Evolutionary conservation across 257 asterid species (phyloP).

Genomic region (Mitragyna speciosa): DNA sequence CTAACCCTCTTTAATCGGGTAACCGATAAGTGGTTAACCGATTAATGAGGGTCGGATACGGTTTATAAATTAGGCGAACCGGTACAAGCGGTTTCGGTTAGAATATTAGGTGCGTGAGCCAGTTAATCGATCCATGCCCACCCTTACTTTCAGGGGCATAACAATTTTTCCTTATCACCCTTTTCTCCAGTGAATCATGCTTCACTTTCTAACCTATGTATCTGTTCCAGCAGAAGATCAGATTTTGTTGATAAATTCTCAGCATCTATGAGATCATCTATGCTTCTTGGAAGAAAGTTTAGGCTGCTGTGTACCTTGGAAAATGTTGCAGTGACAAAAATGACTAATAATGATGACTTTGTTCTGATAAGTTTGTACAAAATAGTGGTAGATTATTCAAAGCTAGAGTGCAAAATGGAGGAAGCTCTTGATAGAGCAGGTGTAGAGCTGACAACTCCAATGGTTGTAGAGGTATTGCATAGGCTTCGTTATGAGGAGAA

Average conservation of each 20-base stretch:
- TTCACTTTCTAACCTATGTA: slow-evolving; percentile 9
- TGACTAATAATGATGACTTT: slow-evolving; percentile 22
- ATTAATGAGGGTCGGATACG: too few species aligned
- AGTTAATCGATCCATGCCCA: too few species aligned
- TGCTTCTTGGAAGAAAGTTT: slow-evolving; percentile 15
- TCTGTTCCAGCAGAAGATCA: slow-evolving; percentile 1
- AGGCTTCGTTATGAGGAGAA: slow-evolving; percentile 77
- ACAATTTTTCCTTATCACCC: slow-evolving; percentile 1
- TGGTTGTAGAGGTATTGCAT: slow-evolving; percentile 64
- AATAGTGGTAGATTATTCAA: slow-evolving; percentile 57
- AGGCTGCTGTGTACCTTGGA: slow-evolving; percentile 44
- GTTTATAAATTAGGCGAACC: too few species aligned
- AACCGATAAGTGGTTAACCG: too few species aligned
- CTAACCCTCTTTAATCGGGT: too few species aligned
- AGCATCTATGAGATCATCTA: slow-evolving; percentile 13
- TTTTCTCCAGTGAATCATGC: background rate
- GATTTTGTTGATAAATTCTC: slow-evolving; percentile 12
- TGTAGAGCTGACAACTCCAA: slow-evolving; percentile 56
- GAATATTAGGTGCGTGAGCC: too few species aligned
- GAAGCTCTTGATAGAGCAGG: slow-evolving; percentile 59
- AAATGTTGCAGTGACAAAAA: slow-evolving; percentile 29
- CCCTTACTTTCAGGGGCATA: slow-evolving; percentile 7
- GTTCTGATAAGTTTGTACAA: slow-evolving; percentile 51
- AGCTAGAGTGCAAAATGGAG: slow-evolving; percentile 79
- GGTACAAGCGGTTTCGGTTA: too few species aligned